These are phyloP conservation scores for Carallia brachiata DNA, from an alignment of 345 rosid species.

Conservation along the genomic window DNA sequence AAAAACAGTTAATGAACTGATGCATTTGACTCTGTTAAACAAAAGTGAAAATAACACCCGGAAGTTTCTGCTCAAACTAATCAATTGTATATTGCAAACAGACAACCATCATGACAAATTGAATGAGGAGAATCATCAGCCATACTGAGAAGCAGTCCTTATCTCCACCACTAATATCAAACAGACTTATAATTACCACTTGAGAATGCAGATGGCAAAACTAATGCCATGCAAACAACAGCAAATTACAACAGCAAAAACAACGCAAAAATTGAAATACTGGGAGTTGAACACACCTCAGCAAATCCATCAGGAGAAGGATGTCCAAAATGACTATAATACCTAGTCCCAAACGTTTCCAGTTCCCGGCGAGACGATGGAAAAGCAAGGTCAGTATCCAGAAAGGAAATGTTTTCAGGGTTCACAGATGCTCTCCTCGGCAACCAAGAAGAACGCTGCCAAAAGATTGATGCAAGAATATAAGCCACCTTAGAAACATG, in stretches of 20 bases:
- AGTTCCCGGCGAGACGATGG: conserved; percentile 36
- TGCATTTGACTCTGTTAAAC: no score
- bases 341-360: conserved; percentile 48
- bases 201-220: no score
- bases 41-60: no score
- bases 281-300: conserved; percentile 47
- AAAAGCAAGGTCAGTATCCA: conserved; percentile 46
- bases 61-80: no score
- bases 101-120: no score
- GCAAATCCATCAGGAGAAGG: conserved; percentile 82
- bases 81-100: no score
- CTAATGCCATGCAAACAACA: no score
- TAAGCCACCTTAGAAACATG: conserved; percentile 7
- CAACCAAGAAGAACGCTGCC: conserved; percentile 53
- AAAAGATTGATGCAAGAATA: conserved; percentile 12
- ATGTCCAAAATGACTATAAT: conserved; percentile 65
- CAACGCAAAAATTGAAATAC: neutral
- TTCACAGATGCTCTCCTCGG: conserved; percentile 39
- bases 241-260: neutral
- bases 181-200: no score
- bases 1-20: no score
- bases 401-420: conserved; percentile 43
- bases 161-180: no score
- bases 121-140: no score
- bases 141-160: no score